Evolutionary conservation across 2,329 filamentous ascomycete species (phyloP).

Genomic region (Phyllosticta capitalensis): DNA sequence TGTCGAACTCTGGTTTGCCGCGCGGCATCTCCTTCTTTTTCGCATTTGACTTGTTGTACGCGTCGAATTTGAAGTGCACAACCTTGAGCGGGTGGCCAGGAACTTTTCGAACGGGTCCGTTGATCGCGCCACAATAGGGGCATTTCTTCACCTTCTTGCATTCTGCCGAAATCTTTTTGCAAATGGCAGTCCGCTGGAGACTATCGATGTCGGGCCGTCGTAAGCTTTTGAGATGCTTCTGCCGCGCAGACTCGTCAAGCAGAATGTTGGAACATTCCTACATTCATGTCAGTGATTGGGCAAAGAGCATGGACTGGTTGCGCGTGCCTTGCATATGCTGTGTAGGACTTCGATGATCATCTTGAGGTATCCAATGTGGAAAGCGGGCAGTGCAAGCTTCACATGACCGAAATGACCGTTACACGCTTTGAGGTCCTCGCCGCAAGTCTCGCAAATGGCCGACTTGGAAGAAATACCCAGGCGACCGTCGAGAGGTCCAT

Average conservation of each 20-base stretch:
- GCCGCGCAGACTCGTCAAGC: slow-evolving; percentile 69
- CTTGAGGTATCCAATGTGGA: slow-evolving; percentile 93
- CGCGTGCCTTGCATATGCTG: slow-evolving; percentile 68
- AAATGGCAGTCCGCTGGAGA: slow-evolving; percentile 69
- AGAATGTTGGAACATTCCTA: slow-evolving; percentile 73
- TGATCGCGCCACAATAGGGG: slow-evolving; percentile 68
- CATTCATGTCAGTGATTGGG: not conserved
- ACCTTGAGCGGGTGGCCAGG: slow-evolving; percentile 78
- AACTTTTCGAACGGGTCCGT: slow-evolving; percentile 86
- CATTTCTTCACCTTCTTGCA: slow-evolving; percentile 82
- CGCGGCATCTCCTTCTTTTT: slow-evolving; percentile 73
- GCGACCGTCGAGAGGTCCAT: slow-evolving; percentile 81
- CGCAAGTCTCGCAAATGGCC: slow-evolving; percentile 72
- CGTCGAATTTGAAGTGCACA: slow-evolving; percentile 82
- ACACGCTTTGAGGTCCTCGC: slow-evolving; percentile 70
- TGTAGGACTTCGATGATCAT: slow-evolving; percentile 88
- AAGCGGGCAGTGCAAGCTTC: slow-evolving; percentile 78
- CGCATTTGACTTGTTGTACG: slow-evolving; percentile 81
- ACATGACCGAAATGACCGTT: slow-evolving; percentile 95
- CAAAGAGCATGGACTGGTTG: not conserved
- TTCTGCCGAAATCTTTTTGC: slow-evolving; percentile 80
- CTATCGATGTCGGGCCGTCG: slow-evolving; percentile 78
- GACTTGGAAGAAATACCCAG: slow-evolving; percentile 84
- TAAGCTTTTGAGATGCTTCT: slow-evolving; percentile 68
- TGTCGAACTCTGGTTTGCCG: slow-evolving; percentile 76